phyloP scores from a whole-genome alignment of 2,329 filamentous ascomycete genomes.

The Septoria petroselini region DNA sequence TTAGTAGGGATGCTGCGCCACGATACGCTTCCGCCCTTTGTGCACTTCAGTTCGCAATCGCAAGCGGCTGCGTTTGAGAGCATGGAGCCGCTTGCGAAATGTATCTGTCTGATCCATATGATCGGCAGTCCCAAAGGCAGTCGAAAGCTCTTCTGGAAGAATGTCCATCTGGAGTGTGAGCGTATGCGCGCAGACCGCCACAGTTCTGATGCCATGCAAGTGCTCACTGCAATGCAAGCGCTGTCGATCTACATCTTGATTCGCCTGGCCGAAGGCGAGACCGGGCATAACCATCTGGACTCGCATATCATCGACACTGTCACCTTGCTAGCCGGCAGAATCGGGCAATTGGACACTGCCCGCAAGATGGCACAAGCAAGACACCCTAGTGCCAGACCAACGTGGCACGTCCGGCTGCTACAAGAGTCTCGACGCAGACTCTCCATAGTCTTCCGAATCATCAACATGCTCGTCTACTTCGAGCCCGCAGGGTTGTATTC shows the following conservation, averaged over 20 bases:
- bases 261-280: conserved; percentile 47
- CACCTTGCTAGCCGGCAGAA: conserved; percentile 32
- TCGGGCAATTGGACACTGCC: neutral
- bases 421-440: conserved; percentile 35
- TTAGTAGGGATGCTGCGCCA: conserved; percentile 39
- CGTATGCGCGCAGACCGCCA: conserved; percentile 3
- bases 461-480: conserved; percentile 47
- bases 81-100: conserved; percentile 41
- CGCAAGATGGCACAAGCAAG: neutral
- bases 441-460: conserved; percentile 41
- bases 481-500: conserved; percentile 42
- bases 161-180: conserved; percentile 46
- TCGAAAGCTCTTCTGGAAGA: conserved; percentile 47
- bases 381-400: conserved; percentile 2
- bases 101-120: conserved; percentile 45
- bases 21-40: conserved; percentile 44
- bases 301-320: conserved; percentile 39
- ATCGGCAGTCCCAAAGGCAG: conserved; percentile 37
- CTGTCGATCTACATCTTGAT: conserved; percentile 46
- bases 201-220: conserved; percentile 9
- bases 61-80: conserved; percentile 26
- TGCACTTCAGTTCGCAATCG: conserved; percentile 39
- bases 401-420: conserved; percentile 12
- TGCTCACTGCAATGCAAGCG: conserved; percentile 46
- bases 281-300: conserved; percentile 45